Evolutionary conservation across 2,329 filamentous ascomycete genomes (phyloP), one percentile per base, ranked within the genome.

Genomic region (Cordyceps javanica): DNA sequence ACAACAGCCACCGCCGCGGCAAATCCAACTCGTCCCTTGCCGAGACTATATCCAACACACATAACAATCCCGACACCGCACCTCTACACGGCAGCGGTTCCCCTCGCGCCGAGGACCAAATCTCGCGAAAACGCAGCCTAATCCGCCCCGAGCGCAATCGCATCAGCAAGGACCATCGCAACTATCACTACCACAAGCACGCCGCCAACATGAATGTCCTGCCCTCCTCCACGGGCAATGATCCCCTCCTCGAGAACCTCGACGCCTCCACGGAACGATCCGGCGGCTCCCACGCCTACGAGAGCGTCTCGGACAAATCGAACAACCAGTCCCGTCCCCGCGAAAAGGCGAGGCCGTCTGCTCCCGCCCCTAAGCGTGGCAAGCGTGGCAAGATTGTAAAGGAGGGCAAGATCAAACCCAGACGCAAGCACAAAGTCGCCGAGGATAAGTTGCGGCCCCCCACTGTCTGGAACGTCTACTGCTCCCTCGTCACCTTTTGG

Each of bases 101-200:
- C 36, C 59, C 52, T 32, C 59, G 26, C 30, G 62, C 26, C 60
- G 66, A 74, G 53, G 68, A 72, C 55, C 69, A 72, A 39, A 70
- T 82, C 60, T 69, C 75, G 60, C 85, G 92, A 65, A 97, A 97
- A 74, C 86, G 89, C 70, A 97, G 90, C 71, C 77, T 99, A 62
- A 87, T 99, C 68, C 82, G 89, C 61, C 94, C 94, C 1, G 94
- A 99, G 74, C 85, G 94, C 63, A 88, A 88, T 67, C 85, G 89
- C 64, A 90, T 96, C 64, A 89, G 92, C 65, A 86, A 82, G 62
- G 89, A 92, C 65, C 91, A 97, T 70, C 91, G 92, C 14, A 95
- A 97, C 71, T 99, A 97, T 69, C 83, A 97, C 74, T 99, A 99
- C 73, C 86, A 91, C 64, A 89, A 96, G 70, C 92, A 96, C 82